Conservation (phyloP, 495 filamentous ascomycete species). For the Cairneyella variabilis region DNA sequence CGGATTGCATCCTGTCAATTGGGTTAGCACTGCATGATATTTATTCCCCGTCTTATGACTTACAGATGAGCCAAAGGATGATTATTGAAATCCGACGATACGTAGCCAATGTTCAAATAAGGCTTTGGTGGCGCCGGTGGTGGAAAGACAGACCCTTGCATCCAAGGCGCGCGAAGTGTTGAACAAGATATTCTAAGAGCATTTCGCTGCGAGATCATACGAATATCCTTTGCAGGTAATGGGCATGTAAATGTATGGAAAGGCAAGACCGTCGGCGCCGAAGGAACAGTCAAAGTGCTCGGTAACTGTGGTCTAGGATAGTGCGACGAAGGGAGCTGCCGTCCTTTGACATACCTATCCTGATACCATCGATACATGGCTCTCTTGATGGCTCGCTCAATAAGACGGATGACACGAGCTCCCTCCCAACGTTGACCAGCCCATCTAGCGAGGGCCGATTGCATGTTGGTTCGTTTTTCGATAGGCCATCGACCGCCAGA, state of each 20-base stretch:
- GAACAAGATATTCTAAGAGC: slow-evolving; percentile 89
- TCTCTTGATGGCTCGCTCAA: slow-evolving; percentile 77
- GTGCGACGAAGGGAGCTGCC: slow-evolving; percentile 49
- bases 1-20: slow-evolving; percentile 78
- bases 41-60: slow-evolving; percentile 23
- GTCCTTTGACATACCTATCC: slow-evolving; percentile 67
- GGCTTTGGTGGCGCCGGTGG: slow-evolving; percentile 82
- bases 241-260: slow-evolving; percentile 99
- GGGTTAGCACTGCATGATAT: slow-evolving; percentile 2
- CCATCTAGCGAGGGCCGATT: slow-evolving; percentile 52
- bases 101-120: slow-evolving; percentile 85
- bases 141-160: slow-evolving; percentile 73
- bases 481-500: slow-evolving; percentile 30
- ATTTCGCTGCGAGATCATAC: slow-evolving; percentile 93
- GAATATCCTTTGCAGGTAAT: slow-evolving; percentile 87
- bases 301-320: slow-evolving; percentile 80
- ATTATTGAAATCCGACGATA: slow-evolving; percentile 99
- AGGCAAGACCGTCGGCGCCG: slow-evolving; percentile 92
- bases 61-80: slow-evolving; percentile 88
- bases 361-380: slow-evolving; percentile 86
- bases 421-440: slow-evolving; percentile 80
- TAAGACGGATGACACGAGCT: slow-evolving; percentile 74
- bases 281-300: slow-evolving; percentile 69
- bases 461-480: slow-evolving; percentile 27
- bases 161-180: slow-evolving; percentile 81